phyloP scores from a whole-genome alignment of 768 basidiomycete species.

The Phanerochaete carnosa region DNA sequence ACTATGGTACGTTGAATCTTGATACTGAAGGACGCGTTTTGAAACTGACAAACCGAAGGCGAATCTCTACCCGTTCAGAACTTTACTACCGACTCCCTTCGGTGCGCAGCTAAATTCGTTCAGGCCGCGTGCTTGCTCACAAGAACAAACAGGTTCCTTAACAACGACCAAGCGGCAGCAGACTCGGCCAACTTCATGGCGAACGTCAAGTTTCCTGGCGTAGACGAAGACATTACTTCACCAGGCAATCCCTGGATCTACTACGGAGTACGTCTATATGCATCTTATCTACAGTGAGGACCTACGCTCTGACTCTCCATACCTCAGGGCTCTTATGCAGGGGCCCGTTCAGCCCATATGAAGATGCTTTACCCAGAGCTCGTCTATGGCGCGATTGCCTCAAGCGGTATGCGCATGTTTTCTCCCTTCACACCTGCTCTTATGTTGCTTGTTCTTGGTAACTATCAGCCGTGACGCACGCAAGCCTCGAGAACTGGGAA shows the following conservation, averaged over 20 bases:
- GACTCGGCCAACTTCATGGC: conserved; percentile 93
- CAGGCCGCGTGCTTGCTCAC: not conserved
- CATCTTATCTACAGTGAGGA: not conserved
- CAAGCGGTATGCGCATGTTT: conserved; percentile 53
- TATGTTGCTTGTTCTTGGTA: conserved; percentile 1
- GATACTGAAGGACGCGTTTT: not conserved
- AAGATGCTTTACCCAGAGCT: conserved; percentile 81
- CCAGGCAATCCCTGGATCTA: conserved; percentile 85
- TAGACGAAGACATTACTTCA: conserved; percentile 68
- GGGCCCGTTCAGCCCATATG: conserved; percentile 92
- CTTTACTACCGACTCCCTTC: conserved; percentile 78
- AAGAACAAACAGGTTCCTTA: conserved; percentile 61
- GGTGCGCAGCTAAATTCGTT: conserved; percentile 36
- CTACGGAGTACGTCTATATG: conserved; percentile 63
- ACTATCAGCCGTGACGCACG: conserved; percentile 75
- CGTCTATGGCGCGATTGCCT: conserved; percentile 88
- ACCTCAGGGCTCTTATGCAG: conserved; percentile 80
- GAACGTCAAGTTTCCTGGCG: conserved; percentile 69
- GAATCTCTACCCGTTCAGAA: conserved; percentile 72
- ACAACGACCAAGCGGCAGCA: conserved; percentile 83
- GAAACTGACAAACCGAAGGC: conserved; percentile 37
- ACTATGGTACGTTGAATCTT: conserved; percentile 11
- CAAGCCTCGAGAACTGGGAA: conserved; percentile 77
- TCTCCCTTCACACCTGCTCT: not conserved
- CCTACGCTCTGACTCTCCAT: not conserved